Percentiles rank a stretch among this genome's conserved stretches.
Conservation (phyloP, 2,329 filamentous ascomycete genomes). For the Meredithiella fracta region DNA sequence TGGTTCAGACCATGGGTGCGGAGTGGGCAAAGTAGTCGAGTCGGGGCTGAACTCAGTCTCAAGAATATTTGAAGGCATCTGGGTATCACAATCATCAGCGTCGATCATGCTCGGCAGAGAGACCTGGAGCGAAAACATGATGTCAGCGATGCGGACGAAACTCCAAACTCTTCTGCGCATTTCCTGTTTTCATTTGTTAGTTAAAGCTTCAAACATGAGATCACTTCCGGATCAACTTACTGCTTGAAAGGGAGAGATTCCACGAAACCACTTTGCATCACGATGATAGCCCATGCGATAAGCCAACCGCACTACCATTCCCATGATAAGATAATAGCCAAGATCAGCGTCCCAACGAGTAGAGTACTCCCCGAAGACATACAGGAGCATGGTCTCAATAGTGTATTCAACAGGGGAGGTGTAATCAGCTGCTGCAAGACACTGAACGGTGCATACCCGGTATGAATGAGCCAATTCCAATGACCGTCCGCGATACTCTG, state of each 20-base stretch:
- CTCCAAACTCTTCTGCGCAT: slow-evolving; percentile 56
- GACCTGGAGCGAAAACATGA: slow-evolving; percentile 61
- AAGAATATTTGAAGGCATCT: slow-evolving; percentile 60
- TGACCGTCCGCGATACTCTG: slow-evolving; percentile 55
- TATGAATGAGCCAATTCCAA: slow-evolving; percentile 47
- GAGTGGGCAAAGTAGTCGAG: slow-evolving; percentile 49
- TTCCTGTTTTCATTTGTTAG: slow-evolving; percentile 31
- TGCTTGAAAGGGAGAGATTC: slow-evolving; percentile 55
- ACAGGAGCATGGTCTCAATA: slow-evolving; percentile 62
- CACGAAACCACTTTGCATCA: slow-evolving; percentile 58
- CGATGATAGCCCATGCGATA: slow-evolving; percentile 63
- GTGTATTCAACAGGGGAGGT: slow-evolving; percentile 59
- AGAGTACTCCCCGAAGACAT: slow-evolving; percentile 60
- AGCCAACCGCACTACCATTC: slow-evolving; percentile 39
- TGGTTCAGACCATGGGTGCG: slow-evolving; percentile 50
- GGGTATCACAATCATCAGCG: slow-evolving; percentile 57
- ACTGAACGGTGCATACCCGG: slow-evolving; percentile 59
- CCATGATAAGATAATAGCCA: slow-evolving; percentile 43
- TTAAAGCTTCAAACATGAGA: not conserved
- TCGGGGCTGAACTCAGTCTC: slow-evolving; percentile 63
- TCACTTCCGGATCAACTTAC: slow-evolving; percentile 27
- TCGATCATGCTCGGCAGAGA: slow-evolving; percentile 54
- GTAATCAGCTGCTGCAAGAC: slow-evolving; percentile 59
- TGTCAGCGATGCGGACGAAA: slow-evolving; percentile 54
- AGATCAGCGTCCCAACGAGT: slow-evolving; percentile 58